phyloP scores from a whole-genome alignment of 139 green algal species.

The Desmodesmus armatus region DNA sequence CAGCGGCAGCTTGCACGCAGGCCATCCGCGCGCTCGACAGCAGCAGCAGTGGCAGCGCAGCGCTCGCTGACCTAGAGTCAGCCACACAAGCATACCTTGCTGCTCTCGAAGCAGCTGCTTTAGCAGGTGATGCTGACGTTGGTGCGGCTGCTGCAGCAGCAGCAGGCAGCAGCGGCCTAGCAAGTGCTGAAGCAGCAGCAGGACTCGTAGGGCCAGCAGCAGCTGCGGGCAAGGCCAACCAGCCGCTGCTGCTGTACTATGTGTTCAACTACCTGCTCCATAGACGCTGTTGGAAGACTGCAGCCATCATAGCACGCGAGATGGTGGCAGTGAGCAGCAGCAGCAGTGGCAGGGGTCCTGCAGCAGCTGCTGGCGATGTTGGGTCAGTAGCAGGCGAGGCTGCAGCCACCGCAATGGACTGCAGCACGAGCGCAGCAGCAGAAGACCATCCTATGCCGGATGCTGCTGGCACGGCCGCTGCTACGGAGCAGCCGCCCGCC shows the following conservation, averaged over 20 bases:
- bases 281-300: conserved; percentile 67
- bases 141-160: not conserved
- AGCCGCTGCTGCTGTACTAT: conserved; percentile 52
- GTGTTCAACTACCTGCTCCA: conserved; percentile 73
- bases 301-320: conserved; percentile 65
- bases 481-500: too few species aligned
- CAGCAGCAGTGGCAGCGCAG: not conserved
- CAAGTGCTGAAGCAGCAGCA: not conserved
- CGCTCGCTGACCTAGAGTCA: too few species aligned
- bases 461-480: too few species aligned
- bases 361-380: not conserved
- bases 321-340: conserved; percentile 56
- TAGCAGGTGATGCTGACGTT: not conserved
- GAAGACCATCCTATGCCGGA: not conserved
- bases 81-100: too few species aligned
- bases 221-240: conserved; percentile 8
- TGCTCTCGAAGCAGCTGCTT: not conserved
- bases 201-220: not conserved
- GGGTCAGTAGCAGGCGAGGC: not conserved
- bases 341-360: not conserved
- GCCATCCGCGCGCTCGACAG: not conserved
- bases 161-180: not conserved
- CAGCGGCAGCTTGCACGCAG: not conserved
- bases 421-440: not conserved
- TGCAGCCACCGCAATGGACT: conserved; percentile 1